A percentile compares a stretch with the other conserved stretches of the same genome.
Conservation (phyloP, 2,329 filamentous ascomycete genomes). For the Colletotrichum sp. region DNA sequence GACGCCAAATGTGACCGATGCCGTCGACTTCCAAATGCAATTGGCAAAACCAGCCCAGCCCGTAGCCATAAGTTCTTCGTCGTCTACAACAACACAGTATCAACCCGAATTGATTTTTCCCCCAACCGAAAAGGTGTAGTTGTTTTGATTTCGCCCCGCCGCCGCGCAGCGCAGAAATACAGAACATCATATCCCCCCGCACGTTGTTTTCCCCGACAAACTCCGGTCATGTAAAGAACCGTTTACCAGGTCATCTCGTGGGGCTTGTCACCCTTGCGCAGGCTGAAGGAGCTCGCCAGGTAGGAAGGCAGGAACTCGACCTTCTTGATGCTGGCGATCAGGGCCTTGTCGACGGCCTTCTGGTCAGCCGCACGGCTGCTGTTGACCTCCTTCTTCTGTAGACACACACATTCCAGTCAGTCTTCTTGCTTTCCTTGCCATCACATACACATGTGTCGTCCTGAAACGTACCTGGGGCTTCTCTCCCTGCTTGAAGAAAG, state of each 20-base stretch:
- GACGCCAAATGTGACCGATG: conserved; percentile 70
- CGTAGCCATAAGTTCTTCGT: conserved; percentile 21
- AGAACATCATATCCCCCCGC: neutral
- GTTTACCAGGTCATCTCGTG: conserved; percentile 99
- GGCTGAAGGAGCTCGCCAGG: conserved; percentile 94
- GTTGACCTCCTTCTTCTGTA: conserved; percentile 95
- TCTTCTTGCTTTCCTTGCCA: neutral
- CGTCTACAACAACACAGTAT: conserved; percentile 21
- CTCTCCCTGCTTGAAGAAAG: conserved; percentile 99
- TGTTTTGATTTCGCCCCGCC: neutral
- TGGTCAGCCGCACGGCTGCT: conserved; percentile 95
- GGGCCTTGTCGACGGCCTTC: conserved; percentile 97
- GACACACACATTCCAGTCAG: conserved; percentile 24
- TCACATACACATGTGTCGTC: neutral
- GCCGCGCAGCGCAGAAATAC: neutral
- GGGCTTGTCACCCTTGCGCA: conserved; percentile 99
- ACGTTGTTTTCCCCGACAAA: neutral
- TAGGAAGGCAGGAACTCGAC: conserved; percentile 92
- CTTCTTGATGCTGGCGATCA: conserved; percentile 98
- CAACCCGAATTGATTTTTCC: conserved; percentile 4
- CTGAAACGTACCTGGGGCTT: conserved; percentile 83
- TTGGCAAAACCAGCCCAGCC: conserved; percentile 62
- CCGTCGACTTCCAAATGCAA: conserved; percentile 70
- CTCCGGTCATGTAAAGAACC: conserved; percentile 3
- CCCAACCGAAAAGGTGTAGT: neutral